A percentile compares a stretch with the other conserved stretches of the same genome.
phyloP scores from a whole-genome alignment of 2,329 filamentous ascomycete genomes.

The Amphichorda felina region DNA sequence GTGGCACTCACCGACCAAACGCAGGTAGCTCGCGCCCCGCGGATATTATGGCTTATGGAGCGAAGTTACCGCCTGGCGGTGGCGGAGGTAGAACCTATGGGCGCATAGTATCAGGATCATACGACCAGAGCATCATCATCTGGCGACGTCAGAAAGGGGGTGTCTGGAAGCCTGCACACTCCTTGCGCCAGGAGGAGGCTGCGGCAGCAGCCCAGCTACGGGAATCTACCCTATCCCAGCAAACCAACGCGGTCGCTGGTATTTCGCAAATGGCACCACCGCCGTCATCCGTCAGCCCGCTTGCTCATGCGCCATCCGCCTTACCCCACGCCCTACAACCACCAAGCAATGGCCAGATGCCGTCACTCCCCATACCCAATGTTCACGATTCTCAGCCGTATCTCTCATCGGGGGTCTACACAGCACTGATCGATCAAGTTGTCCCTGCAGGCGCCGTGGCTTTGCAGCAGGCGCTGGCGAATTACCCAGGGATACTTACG shows the following conservation, averaged over 20 bases:
- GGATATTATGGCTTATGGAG: constrained; percentile 69
- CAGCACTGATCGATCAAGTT: constrained; percentile 38
- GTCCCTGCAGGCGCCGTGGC: constrained; percentile 36
- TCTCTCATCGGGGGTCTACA: constrained; percentile 24
- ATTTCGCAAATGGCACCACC: constrained; percentile 3
- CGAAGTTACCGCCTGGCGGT: constrained; percentile 80
- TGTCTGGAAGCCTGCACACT: constrained; percentile 69
- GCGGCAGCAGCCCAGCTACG: constrained; percentile 31
- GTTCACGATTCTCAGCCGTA: constrained; percentile 3
- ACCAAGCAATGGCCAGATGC: constrained; percentile 2
- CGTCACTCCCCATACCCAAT: constrained; percentile 1
- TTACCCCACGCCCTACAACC: constrained; percentile 3
- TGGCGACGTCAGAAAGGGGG: constrained; percentile 83
- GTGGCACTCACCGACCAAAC: constrained; percentile 37
- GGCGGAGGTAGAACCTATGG: constrained; percentile 83
- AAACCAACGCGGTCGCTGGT: background rate
- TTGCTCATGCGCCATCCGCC: constrained; percentile 3
- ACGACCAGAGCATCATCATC: constrained; percentile 90
- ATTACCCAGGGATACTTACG: constrained; percentile 34
- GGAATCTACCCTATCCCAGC: background rate
- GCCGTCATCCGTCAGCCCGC: constrained; percentile 7
- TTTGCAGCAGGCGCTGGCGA: constrained; percentile 31
- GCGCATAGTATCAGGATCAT: constrained; percentile 93
- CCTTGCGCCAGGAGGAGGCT: constrained; percentile 63
- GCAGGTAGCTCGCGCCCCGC: constrained; percentile 64